Percentiles rank a stretch among this genome's conserved stretches.
phyloP scores from a whole-genome alignment of 305 asterid species.

The Fraxinus xanthoxyloides region DNA sequence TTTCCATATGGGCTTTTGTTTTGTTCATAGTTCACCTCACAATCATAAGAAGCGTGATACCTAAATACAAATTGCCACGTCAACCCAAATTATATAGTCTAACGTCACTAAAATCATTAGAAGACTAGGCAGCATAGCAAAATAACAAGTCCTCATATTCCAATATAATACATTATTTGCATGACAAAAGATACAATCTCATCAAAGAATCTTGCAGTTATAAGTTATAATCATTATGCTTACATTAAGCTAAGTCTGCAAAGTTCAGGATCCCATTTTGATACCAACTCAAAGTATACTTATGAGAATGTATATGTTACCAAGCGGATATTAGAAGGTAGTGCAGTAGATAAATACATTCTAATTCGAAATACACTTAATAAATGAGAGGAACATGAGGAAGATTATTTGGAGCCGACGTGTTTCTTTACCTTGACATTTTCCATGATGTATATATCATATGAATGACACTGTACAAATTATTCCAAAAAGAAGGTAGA shows the following conservation, averaged over 20 bases:
- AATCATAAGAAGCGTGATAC: background rate
- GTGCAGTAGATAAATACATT: background rate
- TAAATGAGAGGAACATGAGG: constrained; percentile 63
- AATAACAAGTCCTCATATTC: background rate
- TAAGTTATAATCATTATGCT: background rate
- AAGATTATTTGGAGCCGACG: constrained; percentile 41
- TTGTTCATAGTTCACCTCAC: too few species aligned
- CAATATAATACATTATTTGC: background rate
- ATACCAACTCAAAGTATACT: background rate
- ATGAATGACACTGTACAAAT: too few species aligned
- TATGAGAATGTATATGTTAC: background rate
- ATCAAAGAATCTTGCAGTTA: background rate
- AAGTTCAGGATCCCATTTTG: background rate
- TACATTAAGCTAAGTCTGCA: background rate
- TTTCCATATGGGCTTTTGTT: too few species aligned
- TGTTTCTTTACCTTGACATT: constrained; percentile 36
- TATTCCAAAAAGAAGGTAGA: too few species aligned
- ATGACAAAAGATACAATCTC: background rate
- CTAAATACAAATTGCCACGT: background rate
- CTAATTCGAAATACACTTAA: constrained; percentile 23
- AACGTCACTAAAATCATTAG: too few species aligned
- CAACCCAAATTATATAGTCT: background rate
- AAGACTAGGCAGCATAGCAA: background rate
- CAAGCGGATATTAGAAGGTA: background rate
- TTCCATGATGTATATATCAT: constrained; percentile 27